phyloP scores from a whole-genome alignment of 805 yeast genomes.

The Millerozyma miso region DNA sequence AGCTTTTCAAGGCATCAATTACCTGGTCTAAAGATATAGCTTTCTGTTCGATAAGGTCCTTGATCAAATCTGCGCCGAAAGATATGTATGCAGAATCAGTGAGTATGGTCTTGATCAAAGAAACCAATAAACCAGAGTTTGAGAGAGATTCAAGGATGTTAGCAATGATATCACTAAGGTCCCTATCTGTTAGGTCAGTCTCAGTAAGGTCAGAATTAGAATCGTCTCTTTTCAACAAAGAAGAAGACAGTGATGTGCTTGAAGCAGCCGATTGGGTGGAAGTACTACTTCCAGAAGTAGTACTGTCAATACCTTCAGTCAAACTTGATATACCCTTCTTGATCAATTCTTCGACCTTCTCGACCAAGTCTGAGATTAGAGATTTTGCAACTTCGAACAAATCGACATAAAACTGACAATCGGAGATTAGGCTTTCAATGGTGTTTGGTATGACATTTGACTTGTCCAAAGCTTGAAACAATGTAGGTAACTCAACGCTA shows the following conservation, averaged over 20 bases:
- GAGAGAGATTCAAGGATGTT: conserved; percentile 39
- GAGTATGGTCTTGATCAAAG: conserved; percentile 34
- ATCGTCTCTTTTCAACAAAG: conserved; percentile 1
- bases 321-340: conserved; percentile 11
- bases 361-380: conserved; percentile 21
- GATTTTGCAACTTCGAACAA: conserved; percentile 28
- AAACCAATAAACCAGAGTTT: conserved; percentile 37
- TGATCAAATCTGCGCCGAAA: conserved; percentile 32
- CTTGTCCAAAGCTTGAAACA: conserved; percentile 33
- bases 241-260: not conserved
- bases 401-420: conserved; percentile 34
- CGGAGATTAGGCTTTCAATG: conserved; percentile 31
- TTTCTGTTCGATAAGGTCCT: conserved; percentile 23
- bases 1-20: conserved; percentile 27
- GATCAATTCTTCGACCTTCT: conserved; percentile 21
- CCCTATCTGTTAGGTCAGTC: conserved; percentile 16
- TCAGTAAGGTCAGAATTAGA: not conserved
- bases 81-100: conserved; percentile 34
- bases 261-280: not conserved
- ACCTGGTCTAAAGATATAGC: conserved; percentile 25
- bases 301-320: conserved; percentile 8
- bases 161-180: conserved; percentile 24
- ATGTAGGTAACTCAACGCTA: conserved; percentile 24
- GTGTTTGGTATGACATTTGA: conserved; percentile 33
- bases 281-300: not conserved